Evolutionary conservation across 768 basidiomycete genomes (phyloP), one percentile per base, ranked within the genome.

Genomic region (Amanita fuliginea): DNA sequence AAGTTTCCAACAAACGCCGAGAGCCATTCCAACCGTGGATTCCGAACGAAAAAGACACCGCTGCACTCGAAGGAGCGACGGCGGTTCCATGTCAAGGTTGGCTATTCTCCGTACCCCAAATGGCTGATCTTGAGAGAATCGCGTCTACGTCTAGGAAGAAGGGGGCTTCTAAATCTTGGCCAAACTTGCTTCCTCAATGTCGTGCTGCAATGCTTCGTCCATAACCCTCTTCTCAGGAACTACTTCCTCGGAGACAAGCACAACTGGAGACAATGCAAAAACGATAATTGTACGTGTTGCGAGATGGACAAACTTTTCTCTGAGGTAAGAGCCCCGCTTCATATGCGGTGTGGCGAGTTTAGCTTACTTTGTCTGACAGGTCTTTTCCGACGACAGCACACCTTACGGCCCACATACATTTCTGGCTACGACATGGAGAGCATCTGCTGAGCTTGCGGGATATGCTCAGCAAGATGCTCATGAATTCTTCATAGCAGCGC

Each of bases 391-490:
- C 3, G 79, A 78, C 53, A 62, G 67, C 8, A 63, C 70, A 6
- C 81, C 91, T 0, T 85, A 80, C 56, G 92, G 88, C 0, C 94
- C 95, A 0, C 78, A 83, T 2, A 80, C 81, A 3, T 85, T 97
- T 60, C 75, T 98, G 6, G 73, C 82, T 11, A 82, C 86, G 22
- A 87, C 85, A 30, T 97, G 93, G 94, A 78, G 74, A 56, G 76
- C 74, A 53, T 82, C 85, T 0, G 66, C 83, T 0, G 91, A 95
- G 53, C 71, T 97, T 22, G 80, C 90, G 4, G 94, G 93, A 2
- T 91, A 97, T 59, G 81, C 89, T 0, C 95, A 98, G 62, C 95
- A 95, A 59, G 94, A 97, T 53, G 89, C 91, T 2, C 91, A 94
- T 70, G 85, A 90, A 62, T 86, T 81, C 60, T 87, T 90, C 63